Percentiles rank a stretch among this genome's conserved stretches.
Evolutionary conservation across 1,284 basidiomycete species (phyloP).

Genomic region (Peniophora sp.): DNA sequence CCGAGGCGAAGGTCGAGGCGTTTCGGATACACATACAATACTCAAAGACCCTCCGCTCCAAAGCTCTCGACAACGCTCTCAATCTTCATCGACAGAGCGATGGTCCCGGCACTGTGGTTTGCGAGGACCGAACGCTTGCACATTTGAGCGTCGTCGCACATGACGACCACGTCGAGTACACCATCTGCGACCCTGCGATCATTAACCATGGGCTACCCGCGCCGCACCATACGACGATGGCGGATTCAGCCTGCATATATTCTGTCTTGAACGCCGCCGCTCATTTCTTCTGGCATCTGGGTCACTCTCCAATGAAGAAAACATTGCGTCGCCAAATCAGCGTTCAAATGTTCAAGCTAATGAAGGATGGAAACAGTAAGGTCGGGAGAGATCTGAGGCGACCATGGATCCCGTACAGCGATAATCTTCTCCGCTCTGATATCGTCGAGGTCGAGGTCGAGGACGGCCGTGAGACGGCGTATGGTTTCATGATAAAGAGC

Average conservation of each 20-base stretch:
- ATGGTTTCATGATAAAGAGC: not conserved
- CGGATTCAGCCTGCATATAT: not conserved
- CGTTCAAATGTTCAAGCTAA: too few relatives aligned
- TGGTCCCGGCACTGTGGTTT: not conserved
- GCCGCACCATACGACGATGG: not conserved
- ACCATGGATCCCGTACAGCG: not conserved
- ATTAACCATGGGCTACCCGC: not conserved
- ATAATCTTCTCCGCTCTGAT: not conserved
- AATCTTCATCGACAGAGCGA: not conserved
- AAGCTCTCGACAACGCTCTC: not conserved
- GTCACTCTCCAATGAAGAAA: not conserved
- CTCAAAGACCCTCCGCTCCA: too few relatives aligned
- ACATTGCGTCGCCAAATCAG: too few relatives aligned
- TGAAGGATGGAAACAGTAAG: too few relatives aligned
- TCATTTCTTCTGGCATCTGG: constrained; percentile 4
- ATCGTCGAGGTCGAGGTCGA: not conserved
- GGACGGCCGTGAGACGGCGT: not conserved
- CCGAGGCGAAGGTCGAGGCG: too few relatives aligned
- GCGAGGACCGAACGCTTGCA: not conserved
- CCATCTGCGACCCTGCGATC: not conserved
- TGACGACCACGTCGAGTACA: not conserved
- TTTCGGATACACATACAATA: too few relatives aligned
- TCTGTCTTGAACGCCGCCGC: constrained; percentile 1
- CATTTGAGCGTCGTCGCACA: not conserved
- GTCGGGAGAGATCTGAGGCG: too few relatives aligned